Evolutionary conservation across 164 flowering plant species (phyloP).

Genomic region (Stephania yunnanensis): DNA sequence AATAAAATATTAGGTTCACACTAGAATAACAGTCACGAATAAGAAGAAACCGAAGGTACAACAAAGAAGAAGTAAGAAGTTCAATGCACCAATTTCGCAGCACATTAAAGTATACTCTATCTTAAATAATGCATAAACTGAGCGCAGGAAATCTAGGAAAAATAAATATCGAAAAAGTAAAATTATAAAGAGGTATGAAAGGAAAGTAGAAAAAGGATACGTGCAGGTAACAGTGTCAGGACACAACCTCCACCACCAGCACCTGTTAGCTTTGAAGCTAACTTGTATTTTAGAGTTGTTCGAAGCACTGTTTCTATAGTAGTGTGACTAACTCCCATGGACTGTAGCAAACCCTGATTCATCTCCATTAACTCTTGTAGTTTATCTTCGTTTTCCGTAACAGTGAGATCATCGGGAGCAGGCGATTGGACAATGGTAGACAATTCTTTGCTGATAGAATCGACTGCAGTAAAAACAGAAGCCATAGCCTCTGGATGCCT

Average conservation of each 20-base stretch:
- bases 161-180: slow-evolving; percentile 1
- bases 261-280: slow-evolving; percentile 86
- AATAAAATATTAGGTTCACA: not conserved
- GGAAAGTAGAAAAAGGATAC: slow-evolving; percentile 48
- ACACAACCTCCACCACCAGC: slow-evolving; percentile 99
- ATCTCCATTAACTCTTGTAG: slow-evolving; percentile 87
- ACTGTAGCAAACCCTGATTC: slow-evolving; percentile 96
- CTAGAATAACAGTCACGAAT: not conserved
- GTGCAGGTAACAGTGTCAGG: slow-evolving; percentile 72
- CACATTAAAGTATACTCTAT: not conserved
- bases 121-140: not conserved
- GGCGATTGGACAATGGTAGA: slow-evolving; percentile 59
- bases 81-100: not conserved
- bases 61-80: not conserved
- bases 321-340: slow-evolving; percentile 95
- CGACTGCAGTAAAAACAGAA: slow-evolving; percentile 76
- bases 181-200: not conserved
- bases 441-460: slow-evolving; percentile 80
- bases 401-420: slow-evolving; percentile 49
- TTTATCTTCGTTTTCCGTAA: slow-evolving; percentile 71
- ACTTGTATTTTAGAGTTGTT: slow-evolving; percentile 75
- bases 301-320: slow-evolving; percentile 83
- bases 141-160: not conserved
- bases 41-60: not conserved
- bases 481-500: slow-evolving; percentile 80